Evolutionary conservation across 2,329 filamentous ascomycete genomes (phyloP), one percentile per base, ranked within the genome.

Genomic region (Aspergillus hortae): DNA sequence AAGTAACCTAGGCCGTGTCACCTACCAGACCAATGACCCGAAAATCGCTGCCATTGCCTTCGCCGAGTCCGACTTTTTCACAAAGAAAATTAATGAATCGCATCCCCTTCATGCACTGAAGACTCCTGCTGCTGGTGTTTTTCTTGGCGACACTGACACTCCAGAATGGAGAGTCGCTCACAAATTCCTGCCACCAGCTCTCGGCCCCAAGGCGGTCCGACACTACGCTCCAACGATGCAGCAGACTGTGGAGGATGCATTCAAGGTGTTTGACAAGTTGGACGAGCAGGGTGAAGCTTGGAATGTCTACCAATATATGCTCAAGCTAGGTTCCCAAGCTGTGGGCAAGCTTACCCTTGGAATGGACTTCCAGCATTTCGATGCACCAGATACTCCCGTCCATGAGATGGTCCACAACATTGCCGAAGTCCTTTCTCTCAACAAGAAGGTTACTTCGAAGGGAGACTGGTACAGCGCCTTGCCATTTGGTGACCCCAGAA

Each of bases 211-310:
- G 60, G 83, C 83, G 0, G 81, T 86, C 4, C 72, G 79, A 1
- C 83, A 85, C 57, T 85, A 86, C 54, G 76, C 80, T 0, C 81
- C 82, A 0, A 76, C 74, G 0, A 85, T 86, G 80, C 80, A 84
- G 55, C 64, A 72, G 44, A 78, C 77, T 0, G 73, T 81, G 2
- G 76, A 82, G 56, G 69, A 77, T 15, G 65, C 79, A 0, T 84
- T 79, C 60, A 70, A 68, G 4, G 69, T 77, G 1, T 76, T 77
- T 45, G 75, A 78, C 47, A 52, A 65, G 45, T 69, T 86, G 0
- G 81, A 83, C 55, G 64, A 75, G 30, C 64, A 65, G 15, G 68
- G 58, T 1, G 67, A 75, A 49, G 70, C 76, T 0, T 77, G 69
- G 67, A 79, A 80, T 53, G 75, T 74, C 1, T 80, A 78, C 46